phyloP scores from a whole-genome alignment of 2,329 filamentous ascomycete genomes.

The Alternaria angustiovoidea region DNA sequence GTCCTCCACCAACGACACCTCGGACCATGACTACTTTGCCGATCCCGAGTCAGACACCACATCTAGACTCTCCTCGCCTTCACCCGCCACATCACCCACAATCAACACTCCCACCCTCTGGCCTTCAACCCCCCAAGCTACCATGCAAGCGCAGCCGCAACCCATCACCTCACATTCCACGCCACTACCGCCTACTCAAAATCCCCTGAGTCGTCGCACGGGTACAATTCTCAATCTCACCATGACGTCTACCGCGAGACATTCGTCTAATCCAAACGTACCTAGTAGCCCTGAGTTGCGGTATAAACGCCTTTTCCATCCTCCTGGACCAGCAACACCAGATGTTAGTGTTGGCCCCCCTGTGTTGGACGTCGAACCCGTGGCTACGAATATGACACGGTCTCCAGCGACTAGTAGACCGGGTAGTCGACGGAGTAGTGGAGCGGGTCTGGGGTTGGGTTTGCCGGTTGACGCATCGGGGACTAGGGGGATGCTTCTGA shows the following conservation, averaged over 20 bases:
- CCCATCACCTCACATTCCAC: conserved; percentile 38
- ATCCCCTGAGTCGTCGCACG: conserved; percentile 22
- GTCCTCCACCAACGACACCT: conserved; percentile 43
- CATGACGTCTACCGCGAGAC: conserved; percentile 32
- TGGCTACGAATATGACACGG: not conserved
- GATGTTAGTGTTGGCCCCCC: conserved; percentile 23
- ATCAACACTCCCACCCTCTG: conserved; percentile 30
- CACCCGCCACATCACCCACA: conserved; percentile 38
- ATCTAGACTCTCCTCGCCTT: conserved; percentile 43
- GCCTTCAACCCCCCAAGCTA: conserved; percentile 34
- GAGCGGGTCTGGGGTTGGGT: conserved; percentile 15
- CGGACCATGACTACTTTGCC: conserved; percentile 43
- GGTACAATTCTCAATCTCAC: conserved; percentile 32
- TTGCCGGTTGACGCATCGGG: conserved; percentile 41
- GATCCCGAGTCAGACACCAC: conserved; percentile 46
- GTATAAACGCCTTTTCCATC: conserved; percentile 55
- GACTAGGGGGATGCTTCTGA: conserved; percentile 42
- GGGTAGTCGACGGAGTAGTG: conserved; percentile 30
- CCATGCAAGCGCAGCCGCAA: not conserved
- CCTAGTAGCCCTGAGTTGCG: conserved; percentile 51
- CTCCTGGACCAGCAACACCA: conserved; percentile 25
- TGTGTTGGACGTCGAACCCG: not conserved
- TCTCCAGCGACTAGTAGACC: conserved; percentile 17
- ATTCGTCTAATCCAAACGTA: not conserved
- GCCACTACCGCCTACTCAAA: conserved; percentile 14